Base-by-base conservation (phyloP, 805 yeast species). In the Vanderwaltozyma tropicalis region DNA sequence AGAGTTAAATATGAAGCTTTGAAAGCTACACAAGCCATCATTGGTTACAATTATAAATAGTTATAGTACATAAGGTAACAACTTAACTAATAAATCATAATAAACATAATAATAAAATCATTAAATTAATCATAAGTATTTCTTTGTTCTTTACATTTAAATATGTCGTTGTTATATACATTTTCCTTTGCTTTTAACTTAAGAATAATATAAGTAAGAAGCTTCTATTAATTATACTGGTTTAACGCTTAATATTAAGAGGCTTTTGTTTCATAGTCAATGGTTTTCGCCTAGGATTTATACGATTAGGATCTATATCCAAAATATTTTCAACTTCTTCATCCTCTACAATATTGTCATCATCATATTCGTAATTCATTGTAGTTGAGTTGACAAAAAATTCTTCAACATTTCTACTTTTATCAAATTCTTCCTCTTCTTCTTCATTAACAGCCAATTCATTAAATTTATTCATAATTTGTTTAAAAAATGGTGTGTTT, bases 1-100 rank as follows among this genome's bases (percentile, higher is more conserved):
- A 92, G 85, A 55, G 88, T 92, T 47, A 84, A 89, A 57, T 92
- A 81, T 57, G 96, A 89, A 66, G 97, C 97, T 2, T 72, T 92
- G 55, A 85, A 84, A 60, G 87, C 96, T 4, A 85, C 96, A n/a
- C 98, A 92, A 66, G 74, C 80, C 40, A 75, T 92, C 51, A 94
- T 92, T 38, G 86, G 95, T 3, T 86, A 85, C 53, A 71, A 80
- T n/a, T 73, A 36, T 26, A 30, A 31, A 36, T 31, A 28, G 22
- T 3, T 18, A 8, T 21, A 21, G 7, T 33, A 9, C 24, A 10
- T 12, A n/a, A n/a, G n/a, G n/a, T n/a, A n/a, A n/a, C n/a, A n/a
- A n/a, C n/a, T n/a, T n/a, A n/a, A 22, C 26, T n/a, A n/a, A n/a
- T n/a, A 21, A 11, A 11, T 11, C 8, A 24, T 24, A 8, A 24